These are phyloP conservation scores for Sarcomyxa edulis DNA, from an alignment of 768 basidiomycete genomes.

Conservation along the genomic window DNA sequence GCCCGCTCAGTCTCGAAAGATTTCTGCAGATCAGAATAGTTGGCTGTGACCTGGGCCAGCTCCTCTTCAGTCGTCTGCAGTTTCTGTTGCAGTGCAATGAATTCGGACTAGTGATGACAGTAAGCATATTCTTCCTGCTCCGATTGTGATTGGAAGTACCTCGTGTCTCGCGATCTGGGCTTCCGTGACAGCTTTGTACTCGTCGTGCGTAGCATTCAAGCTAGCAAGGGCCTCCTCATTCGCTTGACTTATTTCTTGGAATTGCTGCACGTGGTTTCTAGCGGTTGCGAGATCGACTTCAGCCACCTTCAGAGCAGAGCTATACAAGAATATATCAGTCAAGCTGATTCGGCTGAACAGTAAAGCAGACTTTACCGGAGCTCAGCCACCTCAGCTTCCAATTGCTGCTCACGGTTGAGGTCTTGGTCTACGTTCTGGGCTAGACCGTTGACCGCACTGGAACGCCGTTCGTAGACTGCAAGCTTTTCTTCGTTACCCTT, in stretches of 20 bases:
- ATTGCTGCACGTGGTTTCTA: constrained; percentile 72
- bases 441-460: constrained; percentile 26
- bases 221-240: constrained; percentile 72
- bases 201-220: constrained; percentile 70
- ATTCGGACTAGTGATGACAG: constrained; percentile 46
- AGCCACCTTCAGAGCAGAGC: constrained; percentile 69
- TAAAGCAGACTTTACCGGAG: constrained; percentile 49
- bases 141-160: constrained; percentile 30
- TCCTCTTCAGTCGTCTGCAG: constrained; percentile 52
- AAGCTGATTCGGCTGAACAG: neutral
- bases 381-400: constrained; percentile 82
- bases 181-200: constrained; percentile 72
- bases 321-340: constrained; percentile 20
- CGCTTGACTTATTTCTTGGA: constrained; percentile 80
- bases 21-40: constrained; percentile 55
- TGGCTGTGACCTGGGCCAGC: constrained; percentile 38
- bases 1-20: constrained; percentile 64
- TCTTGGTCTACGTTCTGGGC: constrained; percentile 35
- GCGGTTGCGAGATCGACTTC: constrained; percentile 74
- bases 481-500: constrained; percentile 82
- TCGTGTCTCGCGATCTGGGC: constrained; percentile 61
- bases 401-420: constrained; percentile 66
- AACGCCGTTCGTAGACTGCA: constrained; percentile 76
- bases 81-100: constrained; percentile 57
- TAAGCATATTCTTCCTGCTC: neutral